phyloP scores from a whole-genome alignment of 305 asterid genomes.

The Solanum chacoense region DNA sequence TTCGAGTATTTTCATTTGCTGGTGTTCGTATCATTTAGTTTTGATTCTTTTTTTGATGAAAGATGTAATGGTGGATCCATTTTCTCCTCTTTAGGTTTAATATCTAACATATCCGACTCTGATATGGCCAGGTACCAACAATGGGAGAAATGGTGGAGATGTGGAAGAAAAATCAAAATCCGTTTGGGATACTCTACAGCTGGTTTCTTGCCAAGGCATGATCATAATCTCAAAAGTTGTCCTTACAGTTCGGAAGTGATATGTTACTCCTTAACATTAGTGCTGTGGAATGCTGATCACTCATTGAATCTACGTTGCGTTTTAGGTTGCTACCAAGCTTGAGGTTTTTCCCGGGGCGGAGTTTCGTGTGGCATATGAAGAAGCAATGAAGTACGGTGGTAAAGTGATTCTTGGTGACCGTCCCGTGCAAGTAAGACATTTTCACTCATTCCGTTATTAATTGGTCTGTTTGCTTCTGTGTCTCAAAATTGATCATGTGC shows the following conservation, averaged over 20 bases:
- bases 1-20: background rate
- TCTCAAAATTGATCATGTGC: background rate
- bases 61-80: background rate
- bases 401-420: constrained; percentile 93
- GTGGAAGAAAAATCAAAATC: constrained; percentile 90
- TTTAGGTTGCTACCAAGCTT: constrained; percentile 74
- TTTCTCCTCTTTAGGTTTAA: background rate
- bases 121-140: constrained; percentile 57
- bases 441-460: background rate
- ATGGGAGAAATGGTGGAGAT: constrained; percentile 70
- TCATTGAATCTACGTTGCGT: background rate
- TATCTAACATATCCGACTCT: background rate
- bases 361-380: constrained; percentile 88
- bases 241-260: background rate
- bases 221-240: background rate
- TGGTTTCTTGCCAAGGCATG: constrained; percentile 97
- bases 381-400: constrained; percentile 86
- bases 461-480: background rate
- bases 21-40: background rate
- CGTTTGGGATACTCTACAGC: constrained; percentile 82
- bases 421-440: constrained; percentile 62
- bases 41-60: background rate
- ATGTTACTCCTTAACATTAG: background rate
- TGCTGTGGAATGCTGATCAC: background rate
- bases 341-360: constrained; percentile 92